Percentiles rank a stretch among this genome's conserved stretches.
phyloP scores from a whole-genome alignment of 2,329 filamentous ascomycete species.

The Phaeomoniella chlamydospora region DNA sequence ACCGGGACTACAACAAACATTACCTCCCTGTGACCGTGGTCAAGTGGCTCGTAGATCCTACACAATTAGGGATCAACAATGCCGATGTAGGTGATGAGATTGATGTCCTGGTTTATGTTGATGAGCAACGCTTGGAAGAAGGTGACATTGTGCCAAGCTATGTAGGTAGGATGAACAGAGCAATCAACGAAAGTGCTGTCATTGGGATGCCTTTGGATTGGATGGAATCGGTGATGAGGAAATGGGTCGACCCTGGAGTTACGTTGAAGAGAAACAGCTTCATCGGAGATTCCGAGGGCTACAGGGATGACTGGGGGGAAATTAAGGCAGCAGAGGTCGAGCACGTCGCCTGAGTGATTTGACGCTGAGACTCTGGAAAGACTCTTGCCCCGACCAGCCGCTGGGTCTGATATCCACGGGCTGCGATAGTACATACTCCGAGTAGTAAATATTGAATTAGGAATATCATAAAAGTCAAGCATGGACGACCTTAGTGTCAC shows the following conservation, averaged over 20 bases:
- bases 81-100: conserved; percentile 8
- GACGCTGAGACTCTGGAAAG: too few relatives aligned
- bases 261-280: not conserved
- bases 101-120: conserved; percentile 24
- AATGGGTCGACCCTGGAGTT: conserved; percentile 15
- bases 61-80: not conserved
- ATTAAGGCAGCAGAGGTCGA: too few relatives aligned
- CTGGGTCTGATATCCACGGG: too few relatives aligned
- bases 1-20: conserved; percentile 23
- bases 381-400: too few relatives aligned
- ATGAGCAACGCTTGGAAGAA: conserved; percentile 20
- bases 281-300: not conserved
- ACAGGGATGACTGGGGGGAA: too few relatives aligned
- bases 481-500: too few relatives aligned
- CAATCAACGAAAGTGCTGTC: conserved; percentile 20
- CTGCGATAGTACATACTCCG: too few relatives aligned
- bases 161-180: conserved; percentile 26
- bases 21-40: conserved; percentile 16
- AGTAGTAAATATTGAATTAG: too few relatives aligned
- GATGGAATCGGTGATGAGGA: conserved; percentile 23
- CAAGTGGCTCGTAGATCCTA: conserved; percentile 15
- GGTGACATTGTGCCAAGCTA: conserved; percentile 22
- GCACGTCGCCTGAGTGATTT: too few relatives aligned
- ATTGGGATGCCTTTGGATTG: conserved; percentile 20
- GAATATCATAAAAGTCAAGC: too few relatives aligned